These are phyloP conservation scores for Colletotrichum sp. DNA, from an alignment of 2,329 filamentous ascomycete genomes.

Conservation along the genomic window DNA sequence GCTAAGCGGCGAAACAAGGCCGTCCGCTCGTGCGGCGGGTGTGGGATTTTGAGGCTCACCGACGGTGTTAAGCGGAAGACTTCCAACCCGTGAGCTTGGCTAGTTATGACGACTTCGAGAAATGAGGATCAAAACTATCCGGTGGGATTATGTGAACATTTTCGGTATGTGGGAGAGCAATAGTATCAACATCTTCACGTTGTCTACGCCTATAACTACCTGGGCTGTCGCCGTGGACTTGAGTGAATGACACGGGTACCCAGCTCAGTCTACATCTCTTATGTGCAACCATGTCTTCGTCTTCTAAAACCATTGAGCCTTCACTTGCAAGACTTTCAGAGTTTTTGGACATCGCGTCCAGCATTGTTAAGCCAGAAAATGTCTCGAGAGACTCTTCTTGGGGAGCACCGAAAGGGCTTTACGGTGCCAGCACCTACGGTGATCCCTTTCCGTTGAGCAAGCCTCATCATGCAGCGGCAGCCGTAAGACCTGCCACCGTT, in stretches of 20 bases:
- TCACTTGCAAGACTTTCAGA: neutral
- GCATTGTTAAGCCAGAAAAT: neutral
- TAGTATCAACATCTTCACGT: neutral
- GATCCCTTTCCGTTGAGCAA: neutral
- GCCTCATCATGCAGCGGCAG: neutral
- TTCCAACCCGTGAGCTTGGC: neutral
- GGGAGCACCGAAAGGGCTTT: neutral
- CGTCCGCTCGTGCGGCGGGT: neutral
- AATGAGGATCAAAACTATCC: neutral
- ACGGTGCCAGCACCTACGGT: neutral
- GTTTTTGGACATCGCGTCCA: neutral
- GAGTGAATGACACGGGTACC: neutral
- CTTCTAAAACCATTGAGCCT: accelerated
- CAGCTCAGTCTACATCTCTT: neutral
- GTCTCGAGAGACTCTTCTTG: neutral
- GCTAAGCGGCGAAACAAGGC: neutral
- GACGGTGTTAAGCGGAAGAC: neutral
- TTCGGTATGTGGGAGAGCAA: neutral
- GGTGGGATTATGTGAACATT: neutral
- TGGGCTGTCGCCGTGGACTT: neutral
- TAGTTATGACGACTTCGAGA: neutral
- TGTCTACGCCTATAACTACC: neutral
- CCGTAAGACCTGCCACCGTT: neutral
- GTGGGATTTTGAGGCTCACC: neutral
- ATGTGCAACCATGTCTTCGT: neutral